Evolutionary conservation across 129 eudicot genomes (phyloP).

Genomic region (Ambrosia artemisiifolia): DNA sequence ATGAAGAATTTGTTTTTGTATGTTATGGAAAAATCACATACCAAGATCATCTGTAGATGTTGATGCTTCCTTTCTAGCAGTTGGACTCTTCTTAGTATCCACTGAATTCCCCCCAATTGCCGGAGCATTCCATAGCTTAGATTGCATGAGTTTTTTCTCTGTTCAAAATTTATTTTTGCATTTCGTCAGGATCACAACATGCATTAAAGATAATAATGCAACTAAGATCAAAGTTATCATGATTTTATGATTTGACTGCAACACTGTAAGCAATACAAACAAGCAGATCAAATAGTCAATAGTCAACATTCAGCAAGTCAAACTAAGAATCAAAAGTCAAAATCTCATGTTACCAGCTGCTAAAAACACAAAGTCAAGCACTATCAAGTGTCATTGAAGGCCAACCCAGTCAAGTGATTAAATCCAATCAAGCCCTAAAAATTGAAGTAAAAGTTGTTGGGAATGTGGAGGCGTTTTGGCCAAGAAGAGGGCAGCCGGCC

Average conservation of each 20-base stretch:
- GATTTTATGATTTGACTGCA: no score
- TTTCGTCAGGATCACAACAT: background rate
- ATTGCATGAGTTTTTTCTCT: constrained; percentile 86
- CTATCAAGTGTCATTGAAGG: background rate
- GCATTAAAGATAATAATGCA: no score
- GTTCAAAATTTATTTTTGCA: constrained; percentile 3
- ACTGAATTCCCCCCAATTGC: constrained; percentile 12
- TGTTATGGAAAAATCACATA: constrained; percentile 20
- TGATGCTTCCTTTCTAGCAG: constrained; percentile 59
- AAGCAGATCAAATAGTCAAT: background rate
- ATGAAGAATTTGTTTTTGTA: background rate
- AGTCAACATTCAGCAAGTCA: background rate
- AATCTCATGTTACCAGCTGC: constrained; percentile 4
- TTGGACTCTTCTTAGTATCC: constrained; percentile 46
- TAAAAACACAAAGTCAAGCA: background rate
- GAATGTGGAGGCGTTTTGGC: no score
- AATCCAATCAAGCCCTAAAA: background rate
- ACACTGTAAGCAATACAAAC: background rate
- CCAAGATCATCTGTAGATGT: constrained; percentile 95
- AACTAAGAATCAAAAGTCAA: background rate
- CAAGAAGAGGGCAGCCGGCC: no score
- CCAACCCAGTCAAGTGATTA: background rate
- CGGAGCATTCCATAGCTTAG: constrained; percentile 81
- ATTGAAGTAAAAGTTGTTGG: no score
- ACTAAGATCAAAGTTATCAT: no score